Conservation (phyloP, 805 yeast genomes). For the Priceomyces castillae region DNA sequence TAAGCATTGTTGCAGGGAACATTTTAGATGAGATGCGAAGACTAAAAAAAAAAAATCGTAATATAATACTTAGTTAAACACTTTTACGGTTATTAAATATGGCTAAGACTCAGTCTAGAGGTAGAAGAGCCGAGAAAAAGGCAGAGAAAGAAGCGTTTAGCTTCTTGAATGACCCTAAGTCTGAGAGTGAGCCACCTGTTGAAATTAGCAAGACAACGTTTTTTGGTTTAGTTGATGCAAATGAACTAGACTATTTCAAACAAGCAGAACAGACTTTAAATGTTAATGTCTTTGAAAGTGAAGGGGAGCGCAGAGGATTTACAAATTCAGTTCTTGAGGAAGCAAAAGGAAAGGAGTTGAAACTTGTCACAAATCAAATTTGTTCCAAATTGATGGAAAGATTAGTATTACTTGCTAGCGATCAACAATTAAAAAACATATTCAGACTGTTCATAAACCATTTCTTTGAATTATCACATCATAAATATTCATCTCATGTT, state of each 20-base stretch:
- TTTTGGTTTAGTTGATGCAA: constrained; percentile 82
- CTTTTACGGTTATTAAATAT: constrained; percentile 6
- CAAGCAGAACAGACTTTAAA: constrained; percentile 87
- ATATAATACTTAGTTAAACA: too few relatives aligned
- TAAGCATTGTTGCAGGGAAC: too few relatives aligned
- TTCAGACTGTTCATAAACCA: constrained; percentile 71
- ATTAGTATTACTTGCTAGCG: constrained; percentile 63
- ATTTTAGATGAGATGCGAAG: constrained; percentile 3
- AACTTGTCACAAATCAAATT: constrained; percentile 89
- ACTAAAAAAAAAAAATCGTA: constrained; percentile 1
- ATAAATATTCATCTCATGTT: constrained; percentile 92
- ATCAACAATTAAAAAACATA: constrained; percentile 60
- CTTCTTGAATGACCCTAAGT: constrained; percentile 1
- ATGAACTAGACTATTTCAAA: constrained; percentile 87
- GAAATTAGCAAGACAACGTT: constrained; percentile 35
- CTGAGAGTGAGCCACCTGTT: constrained; percentile 6
- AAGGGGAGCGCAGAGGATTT: constrained; percentile 73
- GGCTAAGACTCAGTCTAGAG: constrained; percentile 32
- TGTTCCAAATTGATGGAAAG: constrained; percentile 93
- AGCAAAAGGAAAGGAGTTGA: constrained; percentile 83
- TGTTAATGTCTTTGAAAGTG: constrained; percentile 68
- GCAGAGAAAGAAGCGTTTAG: constrained; percentile 12
- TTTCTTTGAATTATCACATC: constrained; percentile 72
- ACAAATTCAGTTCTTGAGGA: constrained; percentile 80
- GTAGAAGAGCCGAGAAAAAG: constrained; percentile 40